Percentiles rank a stretch among this genome's conserved stretches.
Conservation (phyloP, 2,329 filamentous ascomycete genomes). For the Didymella keratinophila region DNA sequence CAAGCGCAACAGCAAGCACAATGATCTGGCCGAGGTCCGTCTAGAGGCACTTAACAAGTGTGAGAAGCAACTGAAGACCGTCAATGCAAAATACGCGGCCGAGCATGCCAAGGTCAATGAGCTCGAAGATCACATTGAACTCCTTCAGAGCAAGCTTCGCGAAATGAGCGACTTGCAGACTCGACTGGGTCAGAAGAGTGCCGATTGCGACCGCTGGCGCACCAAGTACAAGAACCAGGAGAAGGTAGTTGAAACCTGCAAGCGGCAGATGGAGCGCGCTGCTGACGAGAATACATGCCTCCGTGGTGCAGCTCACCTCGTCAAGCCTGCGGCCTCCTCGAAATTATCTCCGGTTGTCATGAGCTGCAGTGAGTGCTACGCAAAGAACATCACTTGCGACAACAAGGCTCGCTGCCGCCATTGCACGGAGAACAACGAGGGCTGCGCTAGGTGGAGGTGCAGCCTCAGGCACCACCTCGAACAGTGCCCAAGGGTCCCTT, state of each 20-base stretch:
- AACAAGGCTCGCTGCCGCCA: constrained; percentile 29
- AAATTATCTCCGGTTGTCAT: constrained; percentile 35
- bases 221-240: constrained; percentile 24
- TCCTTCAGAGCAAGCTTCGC: constrained; percentile 12
- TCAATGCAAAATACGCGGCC: constrained; percentile 22
- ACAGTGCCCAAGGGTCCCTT: constrained; percentile 32
- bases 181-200: constrained; percentile 32
- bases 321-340: constrained; percentile 24
- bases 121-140: constrained; percentile 26
- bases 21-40: constrained; percentile 8
- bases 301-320: constrained; percentile 38
- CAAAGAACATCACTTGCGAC: constrained; percentile 38
- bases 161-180: constrained; percentile 17
- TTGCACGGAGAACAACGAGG: constrained; percentile 30
- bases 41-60: constrained; percentile 18
- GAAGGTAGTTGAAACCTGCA: neutral
- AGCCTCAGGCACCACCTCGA: constrained; percentile 34
- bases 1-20: constrained; percentile 14
- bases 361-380: constrained; percentile 42
- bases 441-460: constrained; percentile 43
- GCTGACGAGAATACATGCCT: constrained; percentile 25
- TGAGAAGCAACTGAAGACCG: constrained; percentile 21
- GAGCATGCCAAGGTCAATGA: constrained; percentile 19
- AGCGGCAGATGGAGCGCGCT: constrained; percentile 11
- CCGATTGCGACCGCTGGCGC: constrained; percentile 29